A percentile compares a stretch with the other conserved stretches of the same genome.
phyloP scores from a whole-genome alignment of 2,329 filamentous ascomycete species.

The Fusarium verticillioides region DNA sequence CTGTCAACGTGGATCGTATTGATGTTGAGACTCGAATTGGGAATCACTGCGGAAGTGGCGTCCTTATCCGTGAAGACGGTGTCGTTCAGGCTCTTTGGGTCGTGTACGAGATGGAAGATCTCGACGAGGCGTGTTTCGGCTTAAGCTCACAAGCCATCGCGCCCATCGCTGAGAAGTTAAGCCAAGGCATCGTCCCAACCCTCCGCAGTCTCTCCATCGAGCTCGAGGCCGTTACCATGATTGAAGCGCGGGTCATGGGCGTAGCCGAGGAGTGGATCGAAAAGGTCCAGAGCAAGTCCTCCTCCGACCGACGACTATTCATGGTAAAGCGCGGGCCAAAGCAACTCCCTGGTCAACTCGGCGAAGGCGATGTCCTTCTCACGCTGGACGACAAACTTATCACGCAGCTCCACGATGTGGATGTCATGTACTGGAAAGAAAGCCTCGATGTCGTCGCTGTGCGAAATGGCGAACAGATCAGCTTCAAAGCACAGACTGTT shows the following conservation, averaged over 20 bases:
- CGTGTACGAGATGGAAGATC: constrained; percentile 67
- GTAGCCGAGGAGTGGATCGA: constrained; percentile 95
- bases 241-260: constrained; percentile 94
- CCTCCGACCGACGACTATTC: constrained; percentile 93
- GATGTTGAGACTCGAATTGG: constrained; percentile 94
- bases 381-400: constrained; percentile 91
- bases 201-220: constrained; percentile 93
- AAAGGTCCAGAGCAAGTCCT: constrained; percentile 87
- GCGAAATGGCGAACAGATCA: constrained; percentile 83
- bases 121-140: constrained; percentile 65
- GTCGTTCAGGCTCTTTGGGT: constrained; percentile 96
- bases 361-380: constrained; percentile 92
- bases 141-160: constrained; percentile 87
- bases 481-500: constrained; percentile 83
- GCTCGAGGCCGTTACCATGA: constrained; percentile 94
- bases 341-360: constrained; percentile 64
- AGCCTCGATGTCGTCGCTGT: constrained; percentile 85
- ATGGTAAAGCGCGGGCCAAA: constrained; percentile 90
- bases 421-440: constrained; percentile 94
- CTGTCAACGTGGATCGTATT: constrained; percentile 95
- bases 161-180: constrained; percentile 87
- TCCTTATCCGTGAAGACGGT: constrained; percentile 88
- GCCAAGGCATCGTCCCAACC: constrained; percentile 79
- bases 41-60: constrained; percentile 90
- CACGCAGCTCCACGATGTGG: constrained; percentile 89